Base-by-base conservation (phyloP, 2,329 filamentous ascomycete species). In the Trichoderma polysporum region DNA sequence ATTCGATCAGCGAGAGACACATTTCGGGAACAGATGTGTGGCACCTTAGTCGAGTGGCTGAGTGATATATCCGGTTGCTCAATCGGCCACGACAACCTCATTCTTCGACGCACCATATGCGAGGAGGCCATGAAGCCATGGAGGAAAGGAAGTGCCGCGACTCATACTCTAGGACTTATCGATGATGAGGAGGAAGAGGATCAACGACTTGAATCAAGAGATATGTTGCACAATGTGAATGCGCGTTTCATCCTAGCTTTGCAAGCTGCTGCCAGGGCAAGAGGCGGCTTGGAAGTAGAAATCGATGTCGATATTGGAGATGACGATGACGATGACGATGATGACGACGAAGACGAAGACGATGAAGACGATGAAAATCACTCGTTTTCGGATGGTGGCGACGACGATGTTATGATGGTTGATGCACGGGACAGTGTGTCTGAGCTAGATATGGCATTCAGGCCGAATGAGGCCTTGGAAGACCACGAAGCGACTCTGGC, bases 11-110 rank as follows among this genome's bases (percentile, higher is more conserved):
- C 95, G 5, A 87, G 96, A 72, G 95, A 99, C 79, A 98, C 93
- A 0, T 99, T 98, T 80, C 87, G 95, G 68, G 95, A 99, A 76
- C 92, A 98, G 76, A 99, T 99, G 96, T 97, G 94, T 73, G 93
- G 92, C n/a, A 93, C 93, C 17, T 94, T 99, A 69, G 91, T 99
- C 63, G 94, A 97, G 73, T 99, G 96, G 96, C 85, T 99, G 22
- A 86, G 90, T 61, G 96, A 99, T 77, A 96, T 99, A 73, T 88
- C 93, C 8, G 93, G 93, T 33, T 97, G 94, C 78, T 91, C 88
- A 62, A 91, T 97, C 54, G 93, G 92, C 1, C 83, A 88, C 35
- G 93, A 99, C 74, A 87, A 89, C 69, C 84, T 91, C 68, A 88
- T 98, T 19, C 82, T 99, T 50, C 87, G 93, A 41, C 89, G 88